Percentiles rank a stretch among this genome's conserved stretches.
These are phyloP conservation scores for Bipolaris zeicola DNA, from an alignment of 2,329 filamentous ascomycete species.

Conservation along the genomic window DNA sequence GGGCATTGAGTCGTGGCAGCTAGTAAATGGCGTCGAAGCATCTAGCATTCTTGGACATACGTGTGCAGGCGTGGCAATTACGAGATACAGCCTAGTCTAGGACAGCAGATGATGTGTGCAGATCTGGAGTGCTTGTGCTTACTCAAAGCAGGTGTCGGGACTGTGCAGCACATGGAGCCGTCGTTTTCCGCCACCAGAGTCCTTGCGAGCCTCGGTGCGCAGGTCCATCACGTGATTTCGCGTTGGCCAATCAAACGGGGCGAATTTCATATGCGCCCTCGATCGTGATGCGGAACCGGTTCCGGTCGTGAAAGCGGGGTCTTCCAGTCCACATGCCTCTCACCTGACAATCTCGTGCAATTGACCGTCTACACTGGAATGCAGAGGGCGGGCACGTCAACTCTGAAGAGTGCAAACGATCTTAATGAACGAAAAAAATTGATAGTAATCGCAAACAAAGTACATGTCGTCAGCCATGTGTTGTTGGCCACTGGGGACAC, in stretches of 20 bases:
- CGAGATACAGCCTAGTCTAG: slow-evolving; percentile 5
- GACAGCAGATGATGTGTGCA: slow-evolving; percentile 1
- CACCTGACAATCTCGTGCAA: background rate
- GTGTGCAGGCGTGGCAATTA: background rate
- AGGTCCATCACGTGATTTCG: slow-evolving; percentile 17
- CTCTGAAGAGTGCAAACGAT: background rate
- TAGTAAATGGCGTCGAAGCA: background rate
- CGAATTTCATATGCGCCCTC: background rate
- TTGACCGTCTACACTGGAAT: background rate
- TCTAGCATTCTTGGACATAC: background rate
- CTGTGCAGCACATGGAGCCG: slow-evolving; percentile 9
- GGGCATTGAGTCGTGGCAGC: background rate
- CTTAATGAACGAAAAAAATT: background rate
- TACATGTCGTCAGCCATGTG: slow-evolving; percentile 1
- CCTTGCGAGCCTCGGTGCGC: slow-evolving; percentile 11
- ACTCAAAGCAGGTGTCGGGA: slow-evolving; percentile 14
- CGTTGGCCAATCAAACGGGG: slow-evolving; percentile 19
- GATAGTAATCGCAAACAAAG: background rate
- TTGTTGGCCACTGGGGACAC: slow-evolving; percentile 1
- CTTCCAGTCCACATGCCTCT: slow-evolving; percentile 16
- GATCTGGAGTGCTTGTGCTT: slow-evolving; percentile 11
- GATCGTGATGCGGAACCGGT: slow-evolving; percentile 11
- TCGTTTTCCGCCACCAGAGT: slow-evolving; percentile 9
- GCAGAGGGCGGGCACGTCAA: background rate
- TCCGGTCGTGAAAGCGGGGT: slow-evolving; percentile 27